These are phyloP conservation scores for Cyphellophora attinorum DNA, from an alignment of 2,329 filamentous ascomycete species.

Conservation along the genomic window DNA sequence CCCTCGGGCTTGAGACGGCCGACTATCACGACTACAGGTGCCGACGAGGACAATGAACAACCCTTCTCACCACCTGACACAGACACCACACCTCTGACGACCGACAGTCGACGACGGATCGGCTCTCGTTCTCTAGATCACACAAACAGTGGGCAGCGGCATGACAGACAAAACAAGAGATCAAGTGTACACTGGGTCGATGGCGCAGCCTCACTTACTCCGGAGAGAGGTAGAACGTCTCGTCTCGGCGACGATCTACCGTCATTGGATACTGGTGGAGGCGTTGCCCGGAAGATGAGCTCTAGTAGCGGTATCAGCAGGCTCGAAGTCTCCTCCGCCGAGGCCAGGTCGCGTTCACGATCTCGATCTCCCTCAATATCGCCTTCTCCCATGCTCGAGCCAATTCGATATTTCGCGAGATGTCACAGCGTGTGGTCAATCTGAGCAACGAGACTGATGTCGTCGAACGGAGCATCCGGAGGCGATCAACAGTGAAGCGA, in stretches of 20 bases:
- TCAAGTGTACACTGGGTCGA: constrained; percentile 46
- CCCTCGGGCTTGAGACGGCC: constrained; percentile 13
- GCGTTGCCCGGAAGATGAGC: constrained; percentile 42
- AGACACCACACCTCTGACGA: constrained; percentile 52
- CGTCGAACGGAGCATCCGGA: constrained; percentile 60
- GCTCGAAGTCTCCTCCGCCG: constrained; percentile 25
- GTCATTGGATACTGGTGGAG: constrained; percentile 49
- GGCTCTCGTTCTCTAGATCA: constrained; percentile 38
- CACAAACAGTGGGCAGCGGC: constrained; percentile 31
- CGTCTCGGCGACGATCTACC: constrained; percentile 52
- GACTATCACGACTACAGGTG: constrained; percentile 20
- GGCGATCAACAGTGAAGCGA: constrained; percentile 36
- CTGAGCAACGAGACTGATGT: constrained; percentile 86
- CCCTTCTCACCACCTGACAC: constrained; percentile 36
- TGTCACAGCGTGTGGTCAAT: constrained; percentile 97
- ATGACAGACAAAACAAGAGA: constrained; percentile 40
- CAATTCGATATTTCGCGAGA: constrained; percentile 67
- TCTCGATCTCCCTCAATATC: constrained; percentile 54
- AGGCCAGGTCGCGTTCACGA: constrained; percentile 29
- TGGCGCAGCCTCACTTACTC: constrained; percentile 16
- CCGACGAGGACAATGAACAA: constrained; percentile 20
- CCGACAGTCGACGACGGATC: constrained; percentile 45
- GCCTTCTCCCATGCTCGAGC: constrained; percentile 56
- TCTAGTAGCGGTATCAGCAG: constrained; percentile 42
- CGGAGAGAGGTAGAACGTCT: constrained; percentile 27